These are phyloP conservation scores for Russula dissimulans DNA, from an alignment of 768 basidiomycete genomes.

Conservation along the genomic window DNA sequence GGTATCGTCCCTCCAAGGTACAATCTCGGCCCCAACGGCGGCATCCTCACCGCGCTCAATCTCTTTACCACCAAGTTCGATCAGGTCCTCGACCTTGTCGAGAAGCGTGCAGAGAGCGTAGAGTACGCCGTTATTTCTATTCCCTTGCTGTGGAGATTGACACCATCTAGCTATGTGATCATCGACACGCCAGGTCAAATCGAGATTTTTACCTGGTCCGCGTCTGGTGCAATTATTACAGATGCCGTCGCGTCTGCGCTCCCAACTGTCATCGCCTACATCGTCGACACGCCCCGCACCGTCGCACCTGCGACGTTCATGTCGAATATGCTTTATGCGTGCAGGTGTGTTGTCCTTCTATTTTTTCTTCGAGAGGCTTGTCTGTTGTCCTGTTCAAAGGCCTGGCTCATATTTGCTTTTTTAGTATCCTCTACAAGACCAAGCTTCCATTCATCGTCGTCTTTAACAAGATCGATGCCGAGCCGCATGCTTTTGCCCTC, in stretches of 20 bases:
- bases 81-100: constrained; percentile 85
- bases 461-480: constrained; percentile 97
- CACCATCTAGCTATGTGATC: constrained; percentile 66
- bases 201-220: constrained; percentile 99
- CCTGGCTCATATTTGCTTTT: not conserved
- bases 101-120: constrained; percentile 80
- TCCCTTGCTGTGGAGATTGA: not conserved
- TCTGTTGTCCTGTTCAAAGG: not conserved
- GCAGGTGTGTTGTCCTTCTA: constrained; percentile 49
- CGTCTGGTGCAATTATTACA: constrained; percentile 96
- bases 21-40: constrained; percentile 96
- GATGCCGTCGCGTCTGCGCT: constrained; percentile 90
- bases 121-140: constrained; percentile 48
- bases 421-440: constrained; percentile 94
- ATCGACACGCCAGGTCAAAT: constrained; percentile 98
- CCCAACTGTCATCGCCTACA: constrained; percentile 91
- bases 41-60: constrained; percentile 93
- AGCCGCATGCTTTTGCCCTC: constrained; percentile 81
- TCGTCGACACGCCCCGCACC: constrained; percentile 94
- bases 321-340: constrained; percentile 99
- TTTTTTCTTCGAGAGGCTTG: not conserved
- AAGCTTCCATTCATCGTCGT: constrained; percentile 94
- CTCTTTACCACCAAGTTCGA: constrained; percentile 99
- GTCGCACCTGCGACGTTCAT: constrained; percentile 96
- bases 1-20: constrained; percentile 46